Evolutionary conservation across 2,329 filamentous ascomycete species (phyloP), one percentile per base, ranked within the genome.

Genomic region (Aspergillus sp.): DNA sequence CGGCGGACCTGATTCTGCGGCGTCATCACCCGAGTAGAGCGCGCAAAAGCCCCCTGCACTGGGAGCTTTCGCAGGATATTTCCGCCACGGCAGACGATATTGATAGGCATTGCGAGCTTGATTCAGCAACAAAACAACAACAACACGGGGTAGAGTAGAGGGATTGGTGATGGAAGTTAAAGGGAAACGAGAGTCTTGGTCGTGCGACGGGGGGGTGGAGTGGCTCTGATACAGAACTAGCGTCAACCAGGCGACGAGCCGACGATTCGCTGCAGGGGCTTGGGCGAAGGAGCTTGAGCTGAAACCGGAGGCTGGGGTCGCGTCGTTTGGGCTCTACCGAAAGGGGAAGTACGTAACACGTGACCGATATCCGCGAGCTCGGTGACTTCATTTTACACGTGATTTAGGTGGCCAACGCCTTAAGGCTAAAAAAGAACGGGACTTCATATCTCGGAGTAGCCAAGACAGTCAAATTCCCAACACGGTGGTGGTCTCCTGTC

Each of bases 31-130:
- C 67, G 68, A 62, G 66, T 61, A 46, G 65, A 66, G 54, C 62
- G 66, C 57, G 61, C 54, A 40, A 67, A 62, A 49, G 56, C 65
- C 55, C 67, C 59, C 48, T 61, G 62, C 51, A 68, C 54, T 50
- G 63, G 66, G 50, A 74, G 61, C 52, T 64, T 67, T 46, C 66
- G 72, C 51, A 74, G 65, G 51, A 68, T 62, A 60, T 66, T 63
- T 51, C 68, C 66, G 54, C 67, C 68, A 44, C 73, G 69, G 56
- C 65, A 66, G 54, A 67, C 66, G 37, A 72, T 60, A 56, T 67
- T 69, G 22, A 70, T 63, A 66, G 67, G 61, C 74, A 77, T 77
- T 27, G 54, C 59, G 37, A 53, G 40, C 17, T 46, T 11, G 9
- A 30, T 11, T 24, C 19, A 47, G 52, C 55, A 59, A 58, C 52